Base-by-base conservation (phyloP, 352 stramenopile species). In the Pythium vanterpoolii region DNA sequence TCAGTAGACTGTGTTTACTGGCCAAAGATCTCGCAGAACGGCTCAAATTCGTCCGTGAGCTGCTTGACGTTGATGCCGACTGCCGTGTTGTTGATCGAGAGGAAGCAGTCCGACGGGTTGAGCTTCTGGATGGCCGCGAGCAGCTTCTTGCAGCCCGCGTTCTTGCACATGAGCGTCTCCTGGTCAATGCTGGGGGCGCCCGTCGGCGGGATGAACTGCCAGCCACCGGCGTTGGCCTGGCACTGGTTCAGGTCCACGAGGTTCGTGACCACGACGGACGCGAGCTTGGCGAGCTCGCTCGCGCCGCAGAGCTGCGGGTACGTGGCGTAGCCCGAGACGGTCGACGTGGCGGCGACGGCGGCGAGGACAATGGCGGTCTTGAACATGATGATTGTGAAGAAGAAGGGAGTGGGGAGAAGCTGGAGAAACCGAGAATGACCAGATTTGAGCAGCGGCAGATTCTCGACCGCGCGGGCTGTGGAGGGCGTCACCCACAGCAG, bases 11-110 rank as follows among this genome's bases (percentile, higher is more conserved):
- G n/a, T n/a, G 34, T 24, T 56, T 62, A 62, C 9, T 47, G 56
- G 49, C 34, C 36, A 18, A 63, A 51, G 23, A 53, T 14, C n/a
- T 42, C 40, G 56, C 69, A 76, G 50, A 56, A 63, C 23, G 51
- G 31, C 26, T 61, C 55, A 48, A 77, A 77, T 49, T 71, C 38
- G 13, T 73, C 64, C 7, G 42, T 49, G 44, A 77, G 60, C 67
- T 75, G 65, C 47, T 69, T 63, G 21, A 72, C 63, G 70, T 75
- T 75, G 42, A 77, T 24, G 30, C 58, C 48, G 0, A 33, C 21
- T 19, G 54, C 36, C 34, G 28, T 46, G 55, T 62, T 62, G 53
- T 19, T 40, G 40, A 73, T 62, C 42, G 51, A 59, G 19, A 74
- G 51, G 23, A 72, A 42, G 63, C 71, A 78, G 60, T 78, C 71